Base-by-base conservation (phyloP, 129 eudicot genomes). In the Flaveria linearis region DNA sequence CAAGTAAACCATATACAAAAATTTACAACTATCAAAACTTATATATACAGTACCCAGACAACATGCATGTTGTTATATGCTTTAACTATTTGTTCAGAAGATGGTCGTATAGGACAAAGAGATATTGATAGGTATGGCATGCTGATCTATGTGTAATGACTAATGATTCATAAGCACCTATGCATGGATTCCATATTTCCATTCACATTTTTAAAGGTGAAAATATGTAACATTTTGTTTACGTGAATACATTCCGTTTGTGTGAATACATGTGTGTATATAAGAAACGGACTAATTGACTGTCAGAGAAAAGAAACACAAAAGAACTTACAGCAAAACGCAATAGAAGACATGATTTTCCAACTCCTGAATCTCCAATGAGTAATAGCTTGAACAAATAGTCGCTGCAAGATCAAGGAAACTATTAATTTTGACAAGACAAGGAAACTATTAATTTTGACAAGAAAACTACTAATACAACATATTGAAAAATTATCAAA, bases 341-440 rank as follows among this genome's bases (percentile, higher is more conserved):
- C 85, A 93, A 67, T 51, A 93, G 96, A 53, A 93, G 97, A 81
- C 97, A 93, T 50, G 98, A 93, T 79, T 93, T 93, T 41, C 98
- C 98, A 75, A 93, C 98, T 81, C 98, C 98, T 7, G 98, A 93
- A 86, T 93, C 98, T 81, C 98, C 98, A 68, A 93, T 93, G 18
- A 93, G 98, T 81, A 93, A 80, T 67, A 93, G 92, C 85, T 93
- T 93, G 55, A 93, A 93, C 76, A 93, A 87, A 82, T 93, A 93
- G 81, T 93, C 98, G 25, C 98, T 93, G 84, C 85, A 87, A 69
- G 55, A 67, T 55, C 53, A 74, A 74, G 12, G 4, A 11, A 74
- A 33, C 23, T 0, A 53, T 74, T 39, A 67, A 57, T 2, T 57
- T 28, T 28, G 30, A 85, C 85, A 87, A 69, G 61, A 67, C 53